Evolutionary conservation across 2,329 filamentous ascomycete species (phyloP), one percentile per base, ranked within the genome.

Genomic region (Fusarium coffeatum): DNA sequence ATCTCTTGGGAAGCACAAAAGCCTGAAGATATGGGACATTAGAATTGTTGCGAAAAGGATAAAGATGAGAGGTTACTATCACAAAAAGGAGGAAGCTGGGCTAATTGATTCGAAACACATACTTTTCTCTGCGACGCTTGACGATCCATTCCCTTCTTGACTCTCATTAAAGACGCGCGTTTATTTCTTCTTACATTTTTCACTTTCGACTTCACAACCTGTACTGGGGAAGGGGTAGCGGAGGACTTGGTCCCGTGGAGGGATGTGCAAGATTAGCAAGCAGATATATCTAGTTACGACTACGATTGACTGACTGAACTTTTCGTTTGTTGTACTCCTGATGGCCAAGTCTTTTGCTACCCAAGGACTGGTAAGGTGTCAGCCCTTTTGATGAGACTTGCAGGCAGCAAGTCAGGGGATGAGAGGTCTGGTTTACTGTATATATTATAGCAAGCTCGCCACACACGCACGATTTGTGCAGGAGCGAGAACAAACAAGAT

Each of bases 381-480:
- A 62, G 9, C 23, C 22, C 41, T 56, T 41, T 60, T 50, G 68
- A 49, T 50, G 60, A 60, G 48, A 43, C 40, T 68, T 49, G 61
- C 55, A 47, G 59, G 49, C 55, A 27, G 28, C 47, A 58, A 51
- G 28, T 28, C 42, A 50, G 22, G 56, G 18, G 37, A 48, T 32
- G 37, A 50, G 25, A 63, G 40, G 55, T 47, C 45, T 59, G 41
- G 48, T 73, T 37, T 37, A 37, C 34, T 37, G 67, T 71, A 66
- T 63, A 72, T 69, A 73, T 65, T 64, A 59, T 68, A 61, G n/a
- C 59, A 71, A 59, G 60, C 72, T 68, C 64, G 61, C 62, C 59
- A 47, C 63, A 47, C 53, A 60, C 41, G 59, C 55, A 60, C 43
- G 55, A 57, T 40, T 74, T 64, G 56, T 34, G 41, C 34, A 41